Percentiles rank a stretch among this genome's conserved stretches.
Conservation (phyloP, 306 rosid species). For the cucumber (Cucumis sativus) region Cucumber_9930_V3 NC_026660.2:11042001-11042500, state of each 20-base stretch:
- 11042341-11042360: slow-evolving; percentile 4
- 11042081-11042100: too few species aligned
- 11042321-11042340: slow-evolving; percentile 17
- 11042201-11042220: slow-evolving; percentile 40
- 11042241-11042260: slow-evolving; percentile 24
- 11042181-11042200: slow-evolving; percentile 34
- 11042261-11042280: slow-evolving; percentile 18
- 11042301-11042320: slow-evolving; percentile 49
- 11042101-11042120: too few species aligned
- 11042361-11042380: slow-evolving; percentile 19
- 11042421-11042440: slow-evolving; percentile 30
- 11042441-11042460: not conserved
- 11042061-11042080: too few species aligned
- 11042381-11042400: slow-evolving; percentile 39
- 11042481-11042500: too few species aligned
- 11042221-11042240: slow-evolving; percentile 33
- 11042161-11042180: not conserved
- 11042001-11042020: too few species aligned
- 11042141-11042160: not conserved
- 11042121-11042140: not conserved
- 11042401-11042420: slow-evolving; percentile 27
- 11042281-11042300: slow-evolving; percentile 18
- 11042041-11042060: too few species aligned
- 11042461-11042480: too few species aligned
- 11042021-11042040: too few species aligned